phyloP scores from a whole-genome alignment of 208 protist genomes.

The Tritrichomonas foetus region DNA sequence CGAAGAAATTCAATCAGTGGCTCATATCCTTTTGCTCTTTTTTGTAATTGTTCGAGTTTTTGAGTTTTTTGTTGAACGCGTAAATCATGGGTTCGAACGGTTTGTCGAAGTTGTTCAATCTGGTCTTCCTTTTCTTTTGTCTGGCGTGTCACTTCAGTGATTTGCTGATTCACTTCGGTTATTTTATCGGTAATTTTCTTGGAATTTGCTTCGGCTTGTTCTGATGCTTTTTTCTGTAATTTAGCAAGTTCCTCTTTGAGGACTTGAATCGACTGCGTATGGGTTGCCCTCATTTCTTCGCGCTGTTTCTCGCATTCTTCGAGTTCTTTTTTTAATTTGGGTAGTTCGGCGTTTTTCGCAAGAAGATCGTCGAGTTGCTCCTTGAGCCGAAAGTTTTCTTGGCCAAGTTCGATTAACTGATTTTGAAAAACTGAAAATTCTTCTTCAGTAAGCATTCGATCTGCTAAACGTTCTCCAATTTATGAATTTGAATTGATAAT shows the following conservation, averaged over 20 bases:
- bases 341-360: not conserved
- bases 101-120: not conserved
- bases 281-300: not conserved
- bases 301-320: not conserved
- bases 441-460: constrained; percentile 15
- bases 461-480: too few species aligned
- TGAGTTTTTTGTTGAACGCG: not conserved
- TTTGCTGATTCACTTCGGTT: constrained; percentile 5
- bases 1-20: not conserved
- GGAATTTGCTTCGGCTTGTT: not conserved
- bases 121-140: constrained; percentile 34
- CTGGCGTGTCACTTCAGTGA: not conserved
- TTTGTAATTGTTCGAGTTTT: not conserved
- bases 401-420: not conserved
- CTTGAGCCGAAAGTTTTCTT: not conserved
- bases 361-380: not conserved
- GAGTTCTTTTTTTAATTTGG: not conserved
- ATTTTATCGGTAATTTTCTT: not conserved
- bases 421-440: constrained; percentile 32
- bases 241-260: not conserved
- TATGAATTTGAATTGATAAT: too few species aligned
- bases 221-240: not conserved
- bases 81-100: not conserved
- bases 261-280: not conserved
- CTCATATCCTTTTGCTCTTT: not conserved